Evolutionary conservation across 139 green algal genomes (phyloP), one percentile per base, ranked within the genome.

Genomic region (Closterium sp.): DNA sequence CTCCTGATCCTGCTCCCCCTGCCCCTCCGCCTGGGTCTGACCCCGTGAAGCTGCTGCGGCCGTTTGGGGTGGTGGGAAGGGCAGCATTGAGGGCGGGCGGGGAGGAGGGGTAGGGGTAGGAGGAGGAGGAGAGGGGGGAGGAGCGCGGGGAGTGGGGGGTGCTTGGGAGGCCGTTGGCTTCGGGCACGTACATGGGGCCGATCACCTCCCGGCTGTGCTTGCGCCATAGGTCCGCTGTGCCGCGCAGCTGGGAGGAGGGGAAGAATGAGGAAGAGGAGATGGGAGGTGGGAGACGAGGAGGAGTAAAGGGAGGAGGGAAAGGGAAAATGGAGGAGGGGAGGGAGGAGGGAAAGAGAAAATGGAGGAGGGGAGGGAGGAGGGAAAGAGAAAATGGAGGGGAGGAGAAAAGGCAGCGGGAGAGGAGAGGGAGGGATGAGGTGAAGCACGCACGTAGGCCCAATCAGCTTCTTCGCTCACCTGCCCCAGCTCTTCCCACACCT

Each of bases 131-230:
- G 30, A 92, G 32, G 1, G 28, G 88, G 43, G 30, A 38, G 32
- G 55, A 88, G 83, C 32, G n/a, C 28, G 88, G 88, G n/a, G 69
- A 88, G 28, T 43, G 84, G 34, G 91, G 91, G 8, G 91, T 93
- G 87, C 35, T 90, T 25, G 91, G 91, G 0, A 94, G 31, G 35
- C 88, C 91, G 38, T 94, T 94, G 34, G 91, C 91, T 36, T 94
- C 91, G n/a, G 91, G 88, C 55, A 94, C n/a, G 32, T 84, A 94
- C 88, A 93, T 94, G n/a, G 91, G 88, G 0, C 91, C 91, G 0
- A 93, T 34, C 5, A 94, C 83, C 32, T 91, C 88, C 31, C 36
- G n/a, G 25, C 25, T 84, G 25, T 84, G 33, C 25, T 93, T 55
- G 19, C 34, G 33, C 91, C 91, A 94, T 23, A 91, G 84, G 81